A percentile compares a stretch with the other conserved stretches of the same genome.
Evolutionary conservation across 495 filamentous ascomycete genomes (phyloP).

Genomic region (Barbatosphaeria neglecta): DNA sequence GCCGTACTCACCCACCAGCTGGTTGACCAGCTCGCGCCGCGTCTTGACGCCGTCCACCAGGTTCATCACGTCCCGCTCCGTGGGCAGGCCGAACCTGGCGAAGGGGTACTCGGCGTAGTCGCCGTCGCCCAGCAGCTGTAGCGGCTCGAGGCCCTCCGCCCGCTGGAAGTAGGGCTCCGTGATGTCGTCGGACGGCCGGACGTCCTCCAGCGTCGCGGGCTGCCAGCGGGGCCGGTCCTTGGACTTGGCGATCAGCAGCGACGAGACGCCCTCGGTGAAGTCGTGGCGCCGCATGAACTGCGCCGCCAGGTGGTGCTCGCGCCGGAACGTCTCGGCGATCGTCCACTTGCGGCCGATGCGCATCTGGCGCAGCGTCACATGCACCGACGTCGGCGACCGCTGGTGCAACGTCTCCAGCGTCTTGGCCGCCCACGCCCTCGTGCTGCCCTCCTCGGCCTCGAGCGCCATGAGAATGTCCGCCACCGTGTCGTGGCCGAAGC

Average conservation of each 20-base stretch:
- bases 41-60: slow-evolving; percentile 33
- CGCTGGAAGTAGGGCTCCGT: slow-evolving; percentile 49
- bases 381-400: slow-evolving; percentile 73
- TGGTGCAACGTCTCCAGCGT: slow-evolving; percentile 58
- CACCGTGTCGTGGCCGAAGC: slow-evolving; percentile 55
- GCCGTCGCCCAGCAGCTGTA: slow-evolving; percentile 37
- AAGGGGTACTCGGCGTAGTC: slow-evolving; percentile 63
- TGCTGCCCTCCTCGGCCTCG: slow-evolving; percentile 37
- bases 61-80: slow-evolving; percentile 54
- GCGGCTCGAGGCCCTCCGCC: slow-evolving; percentile 18
- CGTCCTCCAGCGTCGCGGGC: slow-evolving; percentile 54
- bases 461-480: slow-evolving; percentile 60
- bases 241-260: slow-evolving; percentile 56
- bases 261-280: slow-evolving; percentile 76
- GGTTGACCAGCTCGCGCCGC: slow-evolving; percentile 29
- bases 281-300: slow-evolving; percentile 81
- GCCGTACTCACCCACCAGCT: slow-evolving; percentile 30
- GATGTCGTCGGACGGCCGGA: slow-evolving; percentile 35
- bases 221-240: slow-evolving; percentile 51
- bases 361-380: slow-evolving; percentile 73
- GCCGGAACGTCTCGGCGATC: slow-evolving; percentile 71
- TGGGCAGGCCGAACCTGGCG: slow-evolving; percentile 52
- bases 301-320: slow-evolving; percentile 66
- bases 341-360: slow-evolving; percentile 60
- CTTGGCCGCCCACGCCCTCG: slow-evolving; percentile 58